Evolutionary conservation across 345 rosid genomes (phyloP), one percentile per base, ranked within the genome.

Genomic region (Erucastrum elatum): DNA sequence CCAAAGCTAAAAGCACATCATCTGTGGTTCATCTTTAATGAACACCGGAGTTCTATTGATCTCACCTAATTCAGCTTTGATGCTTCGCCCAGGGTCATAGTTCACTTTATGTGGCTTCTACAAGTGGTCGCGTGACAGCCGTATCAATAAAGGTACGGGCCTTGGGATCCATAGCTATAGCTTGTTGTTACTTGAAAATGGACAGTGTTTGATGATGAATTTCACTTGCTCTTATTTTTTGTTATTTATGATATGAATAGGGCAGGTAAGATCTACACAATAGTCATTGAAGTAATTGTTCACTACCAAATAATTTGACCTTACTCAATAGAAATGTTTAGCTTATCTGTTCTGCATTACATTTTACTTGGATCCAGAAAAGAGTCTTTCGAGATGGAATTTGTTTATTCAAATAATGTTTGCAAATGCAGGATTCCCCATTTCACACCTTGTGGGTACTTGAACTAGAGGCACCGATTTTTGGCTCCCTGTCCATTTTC

Each of bases 121-220:
- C 99, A 51, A 87, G 84, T 80, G 99, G 99, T 27, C 88, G 86
- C 16, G 85, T 95, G 70, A 88, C 90, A 75, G 96, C 98, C 77
- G 34, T 91, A 75, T 95, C 91, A 61, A 25, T 89, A 74, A 82
- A 88, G 94, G 98, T 94, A 83, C 70, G 76, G 12, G 64, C 53
- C 72, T 80, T 37, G 39, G 58, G 34, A 62, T 74, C 30, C 44
- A 49, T 37, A 68, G 30, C 37, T 29, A 31, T 15, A 34, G 68
- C 58, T 33, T 33, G 31, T 5, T 41, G 79, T 64, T 64, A 12
- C 41, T 68, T 61, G 1, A 37, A 63, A 68, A 39, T 55, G 39
- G 75, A 56, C 21, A 12, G 21, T 44, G 35, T 26, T 66, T 41
- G 11, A 59, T 67, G 31, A n/a, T 35, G 11, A 64, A 51, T 59